Evolutionary conservation across 768 basidiomycete species (phyloP).

Genomic region (Suillus alpinus): DNA sequence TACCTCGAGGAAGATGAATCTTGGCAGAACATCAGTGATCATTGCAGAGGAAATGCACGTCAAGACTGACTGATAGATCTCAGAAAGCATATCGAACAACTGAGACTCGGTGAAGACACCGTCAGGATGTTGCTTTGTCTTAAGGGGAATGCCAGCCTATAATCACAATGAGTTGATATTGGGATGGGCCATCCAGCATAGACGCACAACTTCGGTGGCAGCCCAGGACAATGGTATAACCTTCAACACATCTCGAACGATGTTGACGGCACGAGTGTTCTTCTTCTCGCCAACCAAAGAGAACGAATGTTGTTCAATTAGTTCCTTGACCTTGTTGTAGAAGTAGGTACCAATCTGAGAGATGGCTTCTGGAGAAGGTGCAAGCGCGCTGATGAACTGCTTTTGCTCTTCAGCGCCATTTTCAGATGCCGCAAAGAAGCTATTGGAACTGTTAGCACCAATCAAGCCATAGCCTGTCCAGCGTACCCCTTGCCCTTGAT

Average conservation of each 20-base stretch:
- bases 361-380: conserved; percentile 43
- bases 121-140: conserved; percentile 47
- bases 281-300: conserved; percentile 52
- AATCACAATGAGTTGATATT: conserved; percentile 1
- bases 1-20: conserved; percentile 74
- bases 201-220: conserved; percentile 62
- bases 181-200: background rate
- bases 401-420: conserved; percentile 37
- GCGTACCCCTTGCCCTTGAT: conserved; percentile 59
- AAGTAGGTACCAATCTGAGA: conserved; percentile 59
- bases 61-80: conserved; percentile 60
- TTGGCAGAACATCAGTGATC: conserved; percentile 22
- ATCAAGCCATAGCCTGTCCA: background rate
- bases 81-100: conserved; percentile 61
- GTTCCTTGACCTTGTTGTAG: conserved; percentile 57
- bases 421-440: conserved; percentile 64
- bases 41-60: background rate
- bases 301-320: conserved; percentile 55
- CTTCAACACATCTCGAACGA: conserved; percentile 67
- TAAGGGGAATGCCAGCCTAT: conserved; percentile 70
- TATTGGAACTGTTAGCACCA: conserved; percentile 23
- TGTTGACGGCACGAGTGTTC: conserved; percentile 53
- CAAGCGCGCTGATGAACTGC: conserved; percentile 49
- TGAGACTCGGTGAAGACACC: conserved; percentile 61
- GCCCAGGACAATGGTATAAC: conserved; percentile 67